Percentiles rank a stretch among this genome's conserved stretches.
Evolutionary conservation across 2,329 filamentous ascomycete species (phyloP).

Genomic region (Fusarium camptoceras): DNA sequence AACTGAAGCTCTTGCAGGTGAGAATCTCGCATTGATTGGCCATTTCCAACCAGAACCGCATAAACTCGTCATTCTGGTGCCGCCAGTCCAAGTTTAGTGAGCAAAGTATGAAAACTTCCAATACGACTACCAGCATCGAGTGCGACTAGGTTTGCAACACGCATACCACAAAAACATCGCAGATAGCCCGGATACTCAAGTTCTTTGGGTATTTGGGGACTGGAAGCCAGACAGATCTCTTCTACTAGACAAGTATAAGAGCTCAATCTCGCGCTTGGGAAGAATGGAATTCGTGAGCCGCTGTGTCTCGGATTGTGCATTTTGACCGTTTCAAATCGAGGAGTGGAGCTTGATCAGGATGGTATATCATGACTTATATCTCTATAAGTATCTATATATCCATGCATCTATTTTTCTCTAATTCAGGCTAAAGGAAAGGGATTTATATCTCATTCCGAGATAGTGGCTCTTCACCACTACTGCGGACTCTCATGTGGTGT

Average conservation of each 20-base stretch:
- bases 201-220: neutral
- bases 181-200: neutral
- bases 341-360: neutral
- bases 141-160: no score
- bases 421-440: neutral
- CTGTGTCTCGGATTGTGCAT: neutral
- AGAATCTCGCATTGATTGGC: no score
- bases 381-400: conserved; percentile 1
- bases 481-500: neutral
- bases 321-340: neutral
- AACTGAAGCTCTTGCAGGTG: no score
- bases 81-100: no score
- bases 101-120: no score
- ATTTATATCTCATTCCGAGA: neutral
- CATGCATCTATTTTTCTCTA: neutral
- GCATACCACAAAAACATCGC: no score
- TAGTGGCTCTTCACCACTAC: neutral
- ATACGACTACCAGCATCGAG: no score
- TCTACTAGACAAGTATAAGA: neutral
- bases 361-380: neutral
- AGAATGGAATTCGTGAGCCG: neutral
- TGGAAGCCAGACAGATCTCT: neutral
- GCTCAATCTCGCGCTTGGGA: neutral
- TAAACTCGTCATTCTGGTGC: no score
- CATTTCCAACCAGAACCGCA: no score